Evolutionary conservation across 352 stramenopile species (phyloP).

Genomic region (Pythium monospermum): DNA sequence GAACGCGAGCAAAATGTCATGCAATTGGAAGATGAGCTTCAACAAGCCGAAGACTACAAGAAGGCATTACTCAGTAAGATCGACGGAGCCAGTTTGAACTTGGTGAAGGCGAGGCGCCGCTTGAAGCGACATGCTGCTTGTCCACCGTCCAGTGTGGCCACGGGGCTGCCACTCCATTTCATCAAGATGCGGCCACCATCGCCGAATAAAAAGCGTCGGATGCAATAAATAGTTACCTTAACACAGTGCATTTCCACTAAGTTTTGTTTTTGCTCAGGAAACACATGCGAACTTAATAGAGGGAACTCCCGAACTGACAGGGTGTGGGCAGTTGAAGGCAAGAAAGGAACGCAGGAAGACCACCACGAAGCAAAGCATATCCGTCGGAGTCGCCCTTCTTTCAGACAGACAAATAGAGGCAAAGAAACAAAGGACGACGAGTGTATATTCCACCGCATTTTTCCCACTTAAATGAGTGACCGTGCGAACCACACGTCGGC

Average conservation of each 20-base stretch:
- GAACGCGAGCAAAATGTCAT: conserved; percentile 25
- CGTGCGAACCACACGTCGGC: conserved; percentile 3
- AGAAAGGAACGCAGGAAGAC: conserved; percentile 5
- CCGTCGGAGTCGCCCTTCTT: no score
- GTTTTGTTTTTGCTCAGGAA: conserved; percentile 10
- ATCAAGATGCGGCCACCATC: conserved; percentile 14
- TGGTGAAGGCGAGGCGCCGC: conserved; percentile 15
- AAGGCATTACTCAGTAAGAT: conserved; percentile 18
- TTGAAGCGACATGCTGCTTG: conserved; percentile 11
- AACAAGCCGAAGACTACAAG: conserved; percentile 26
- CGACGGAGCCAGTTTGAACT: conserved; percentile 12
- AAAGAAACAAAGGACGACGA: no score
- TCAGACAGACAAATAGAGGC: no score
- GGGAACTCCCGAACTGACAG: background rate
- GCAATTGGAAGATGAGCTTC: conserved; percentile 28
- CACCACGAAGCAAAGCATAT: no score
- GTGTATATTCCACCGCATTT: background rate
- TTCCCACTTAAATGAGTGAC: conserved; percentile 11
- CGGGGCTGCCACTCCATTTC: conserved; percentile 20
- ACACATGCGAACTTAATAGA: conserved; percentile 13
- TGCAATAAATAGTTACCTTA: background rate
- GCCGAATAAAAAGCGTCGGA: background rate
- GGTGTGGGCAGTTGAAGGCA: conserved; percentile 22
- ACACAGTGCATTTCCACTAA: no score
- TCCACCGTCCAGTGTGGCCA: conserved; percentile 5